Evolutionary conservation across 2,329 filamentous ascomycete genomes (phyloP).

Genomic region (Decorospora gaudefroyi): DNA sequence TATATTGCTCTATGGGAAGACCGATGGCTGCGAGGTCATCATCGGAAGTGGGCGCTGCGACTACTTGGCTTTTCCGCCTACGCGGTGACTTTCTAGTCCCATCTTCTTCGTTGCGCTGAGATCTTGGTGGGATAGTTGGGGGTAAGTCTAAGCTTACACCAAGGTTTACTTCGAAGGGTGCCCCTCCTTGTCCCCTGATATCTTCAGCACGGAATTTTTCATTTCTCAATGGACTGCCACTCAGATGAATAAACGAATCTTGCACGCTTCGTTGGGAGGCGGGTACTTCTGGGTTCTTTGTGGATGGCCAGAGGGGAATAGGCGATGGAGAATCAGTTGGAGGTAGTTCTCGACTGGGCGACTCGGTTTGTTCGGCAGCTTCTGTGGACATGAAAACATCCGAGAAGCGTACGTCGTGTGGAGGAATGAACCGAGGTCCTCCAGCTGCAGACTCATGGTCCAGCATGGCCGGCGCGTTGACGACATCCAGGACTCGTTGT

Average conservation of each 20-base stretch:
- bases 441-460: slow-evolving; percentile 26
- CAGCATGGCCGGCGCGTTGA: slow-evolving; percentile 32
- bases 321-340: slow-evolving; percentile 1
- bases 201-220: slow-evolving; percentile 1
- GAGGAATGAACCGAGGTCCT: slow-evolving; percentile 21
- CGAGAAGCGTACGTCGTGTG: slow-evolving; percentile 44
- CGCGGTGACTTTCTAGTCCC: slow-evolving; percentile 2
- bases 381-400: slow-evolving; percentile 32
- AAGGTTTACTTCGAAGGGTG: not conserved
- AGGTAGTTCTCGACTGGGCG: slow-evolving; percentile 10
- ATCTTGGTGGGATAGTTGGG: not conserved
- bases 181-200: not conserved
- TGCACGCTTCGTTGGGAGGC: slow-evolving; percentile 14
- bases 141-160: not conserved
- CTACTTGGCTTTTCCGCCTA: slow-evolving; percentile 9
- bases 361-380: slow-evolving; percentile 16
- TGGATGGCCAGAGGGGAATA: not conserved
- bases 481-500: slow-evolving; percentile 47
- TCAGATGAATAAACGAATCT: slow-evolving; percentile 9
- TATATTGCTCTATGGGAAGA: slow-evolving; percentile 42
- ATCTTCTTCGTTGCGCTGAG: not conserved
- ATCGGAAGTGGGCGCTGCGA: slow-evolving; percentile 17
- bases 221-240: slow-evolving; percentile 10
- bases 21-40: slow-evolving; percentile 33
- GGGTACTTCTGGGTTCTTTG: not conserved